phyloP scores from a whole-genome alignment of 2,329 filamentous ascomycete species.

The Calonectria pauciramosa region DNA sequence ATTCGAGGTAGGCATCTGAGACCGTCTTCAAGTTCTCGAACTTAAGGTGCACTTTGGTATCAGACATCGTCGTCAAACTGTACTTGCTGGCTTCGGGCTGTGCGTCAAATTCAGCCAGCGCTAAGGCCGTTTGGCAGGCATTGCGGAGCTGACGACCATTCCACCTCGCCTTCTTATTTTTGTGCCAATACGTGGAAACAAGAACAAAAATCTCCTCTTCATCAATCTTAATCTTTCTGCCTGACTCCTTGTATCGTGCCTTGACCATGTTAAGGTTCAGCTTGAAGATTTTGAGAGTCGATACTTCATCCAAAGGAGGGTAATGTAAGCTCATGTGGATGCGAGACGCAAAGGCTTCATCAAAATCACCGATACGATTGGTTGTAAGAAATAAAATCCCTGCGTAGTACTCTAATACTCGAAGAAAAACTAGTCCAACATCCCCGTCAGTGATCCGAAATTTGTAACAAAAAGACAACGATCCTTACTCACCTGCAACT shows the following conservation, averaged over 20 bases:
- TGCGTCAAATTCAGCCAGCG: slow-evolving; percentile 23
- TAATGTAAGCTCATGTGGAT: slow-evolving; percentile 45
- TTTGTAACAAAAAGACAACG: background rate
- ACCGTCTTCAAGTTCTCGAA: background rate
- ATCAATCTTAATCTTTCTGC: background rate
- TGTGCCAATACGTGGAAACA: background rate
- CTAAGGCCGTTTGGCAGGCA: slow-evolving; percentile 29
- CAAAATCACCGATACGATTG: slow-evolving; percentile 24
- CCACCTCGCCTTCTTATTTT: background rate
- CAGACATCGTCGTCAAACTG: background rate
- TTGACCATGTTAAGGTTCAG: slow-evolving; percentile 36
- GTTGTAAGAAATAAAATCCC: slow-evolving; percentile 28
- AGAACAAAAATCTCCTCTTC: background rate
- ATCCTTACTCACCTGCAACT: slow-evolving; percentile 17
- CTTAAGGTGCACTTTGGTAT: background rate
- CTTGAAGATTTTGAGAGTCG: slow-evolving; percentile 23
- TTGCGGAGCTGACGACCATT: slow-evolving; percentile 37
- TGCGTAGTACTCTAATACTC: slow-evolving; percentile 24
- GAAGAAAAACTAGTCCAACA: slow-evolving; percentile 1
- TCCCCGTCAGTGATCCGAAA: background rate
- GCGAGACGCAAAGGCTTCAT: slow-evolving; percentile 46
- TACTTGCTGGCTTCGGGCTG: slow-evolving; percentile 13
- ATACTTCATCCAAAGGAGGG: slow-evolving; percentile 3
- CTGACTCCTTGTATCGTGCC: background rate
- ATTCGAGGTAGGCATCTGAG: background rate